A percentile compares a stretch with the other conserved stretches of the same genome.
These are phyloP conservation scores for Gossypium lobatum DNA, from an alignment of 441 rosid species.

Conservation along the genomic window DNA sequence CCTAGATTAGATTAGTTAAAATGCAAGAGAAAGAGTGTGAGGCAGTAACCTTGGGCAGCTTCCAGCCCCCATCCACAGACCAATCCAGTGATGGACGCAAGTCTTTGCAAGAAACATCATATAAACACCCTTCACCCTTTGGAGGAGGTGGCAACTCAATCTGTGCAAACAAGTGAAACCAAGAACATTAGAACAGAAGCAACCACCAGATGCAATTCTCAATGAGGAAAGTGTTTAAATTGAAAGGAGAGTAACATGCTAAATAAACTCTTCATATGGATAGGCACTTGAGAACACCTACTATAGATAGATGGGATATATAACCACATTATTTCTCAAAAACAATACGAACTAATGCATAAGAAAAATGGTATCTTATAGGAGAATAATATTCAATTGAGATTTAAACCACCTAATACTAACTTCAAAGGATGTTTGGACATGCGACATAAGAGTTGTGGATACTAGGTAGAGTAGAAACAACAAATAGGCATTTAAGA, in stretches of 20 bases:
- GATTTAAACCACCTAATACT: not conserved
- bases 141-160: conserved; percentile 60
- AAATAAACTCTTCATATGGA: not conserved
- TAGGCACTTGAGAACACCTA: not conserved
- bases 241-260: not conserved
- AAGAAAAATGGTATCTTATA: not conserved
- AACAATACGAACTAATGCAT: not conserved
- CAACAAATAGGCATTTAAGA: not conserved
- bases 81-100: conserved; percentile 78
- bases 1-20: not conserved
- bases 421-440: not conserved
- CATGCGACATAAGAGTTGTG: not conserved
- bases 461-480: not conserved
- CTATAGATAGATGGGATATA: not conserved
- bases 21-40: not conserved
- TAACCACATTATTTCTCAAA: not conserved
- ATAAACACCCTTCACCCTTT: conserved; percentile 56
- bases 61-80: conserved; percentile 68
- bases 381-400: not conserved
- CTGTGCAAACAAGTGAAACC: conserved; percentile 23
- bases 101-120: conserved; percentile 42
- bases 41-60: conserved; percentile 33
- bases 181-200: not conserved
- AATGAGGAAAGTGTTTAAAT: not conserved
- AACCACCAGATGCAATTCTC: not conserved